Evolutionary conservation across 176 grass and related monocot genomes (phyloP).

Genomic region (Leersia perrieri): DNA sequence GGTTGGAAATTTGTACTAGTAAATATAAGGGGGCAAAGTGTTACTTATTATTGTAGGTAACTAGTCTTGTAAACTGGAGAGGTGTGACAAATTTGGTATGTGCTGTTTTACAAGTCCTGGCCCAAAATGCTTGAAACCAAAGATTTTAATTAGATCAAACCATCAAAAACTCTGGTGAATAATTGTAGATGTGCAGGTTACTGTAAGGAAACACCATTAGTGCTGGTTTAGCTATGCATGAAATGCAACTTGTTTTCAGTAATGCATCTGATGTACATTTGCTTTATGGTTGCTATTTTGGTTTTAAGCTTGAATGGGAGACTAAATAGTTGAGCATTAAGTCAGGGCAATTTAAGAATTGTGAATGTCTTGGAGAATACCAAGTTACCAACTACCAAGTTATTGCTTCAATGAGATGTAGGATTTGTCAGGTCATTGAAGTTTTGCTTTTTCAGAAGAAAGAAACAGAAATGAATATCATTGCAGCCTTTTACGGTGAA

Average conservation of each 20-base stretch:
- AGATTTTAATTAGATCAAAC: slow-evolving; percentile 13
- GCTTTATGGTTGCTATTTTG: neutral
- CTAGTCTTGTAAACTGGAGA: neutral
- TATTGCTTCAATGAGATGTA: slow-evolving; percentile 14
- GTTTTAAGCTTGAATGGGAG: slow-evolving; percentile 4
- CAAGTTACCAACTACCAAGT: slow-evolving; percentile 1
- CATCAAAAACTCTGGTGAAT: neutral
- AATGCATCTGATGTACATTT: neutral
- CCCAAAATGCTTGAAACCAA: slow-evolving; percentile 9
- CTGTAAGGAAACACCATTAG: neutral
- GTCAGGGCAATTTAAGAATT: slow-evolving; percentile 17
- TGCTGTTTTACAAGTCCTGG: neutral
- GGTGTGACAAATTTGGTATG: neutral
- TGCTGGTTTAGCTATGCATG: neutral
- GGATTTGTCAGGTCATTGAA: neutral
- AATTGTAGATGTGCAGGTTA: neutral
- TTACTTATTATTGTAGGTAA: neutral
- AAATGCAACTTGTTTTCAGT: neutral
- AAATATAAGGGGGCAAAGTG: neutral
- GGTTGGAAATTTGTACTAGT: slow-evolving; percentile 16
- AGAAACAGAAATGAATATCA: neutral
- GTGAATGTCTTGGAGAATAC: neutral
- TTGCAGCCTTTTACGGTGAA: slow-evolving; percentile 17
- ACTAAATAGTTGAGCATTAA: slow-evolving; percentile 22
- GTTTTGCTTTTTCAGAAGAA: slow-evolving; percentile 5